phyloP scores from a whole-genome alignment of 495 filamentous ascomycete species.

The Rhypophila decipiens region DNA sequence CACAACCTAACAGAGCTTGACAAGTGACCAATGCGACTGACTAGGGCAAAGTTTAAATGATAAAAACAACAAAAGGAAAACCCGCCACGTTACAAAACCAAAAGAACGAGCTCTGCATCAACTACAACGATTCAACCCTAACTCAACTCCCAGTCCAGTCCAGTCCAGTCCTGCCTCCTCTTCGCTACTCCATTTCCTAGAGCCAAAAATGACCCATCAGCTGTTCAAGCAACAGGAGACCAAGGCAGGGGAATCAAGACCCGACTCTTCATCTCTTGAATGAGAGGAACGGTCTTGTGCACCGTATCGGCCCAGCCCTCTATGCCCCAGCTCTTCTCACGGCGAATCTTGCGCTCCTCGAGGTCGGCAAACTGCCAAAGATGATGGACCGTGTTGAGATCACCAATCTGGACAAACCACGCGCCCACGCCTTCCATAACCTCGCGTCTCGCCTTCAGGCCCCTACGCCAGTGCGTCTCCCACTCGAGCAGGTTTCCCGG shows the following conservation, averaged over 20 bases:
- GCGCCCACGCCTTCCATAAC: constrained; percentile 99
- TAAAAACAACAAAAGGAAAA: background rate
- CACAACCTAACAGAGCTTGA: no score
- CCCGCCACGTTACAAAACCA: background rate
- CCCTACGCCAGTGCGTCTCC: constrained; percentile 97
- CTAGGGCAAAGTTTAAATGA: no score
- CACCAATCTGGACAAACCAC: constrained; percentile 98
- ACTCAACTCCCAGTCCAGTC: no score
- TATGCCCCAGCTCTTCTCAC: constrained; percentile 92
- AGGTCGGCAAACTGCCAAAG: constrained; percentile 98
- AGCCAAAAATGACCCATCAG: background rate
- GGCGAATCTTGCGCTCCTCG: constrained; percentile 82
- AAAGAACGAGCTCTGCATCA: no score
- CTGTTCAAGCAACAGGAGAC: constrained; percentile 75
- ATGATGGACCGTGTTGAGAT: constrained; percentile 95
- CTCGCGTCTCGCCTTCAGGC: constrained; percentile 79
- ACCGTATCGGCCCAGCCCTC: constrained; percentile 97
- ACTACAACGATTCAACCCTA: no score
- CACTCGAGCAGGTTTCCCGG: constrained; percentile 94
- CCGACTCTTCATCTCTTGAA: constrained; percentile 90
- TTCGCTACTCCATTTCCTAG: background rate
- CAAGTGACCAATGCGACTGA: no score
- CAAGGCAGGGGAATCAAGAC: constrained; percentile 93
- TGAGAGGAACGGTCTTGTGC: constrained; percentile 95
- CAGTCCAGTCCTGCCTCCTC: no score